A percentile compares a stretch with the other conserved stretches of the same genome.
Conservation (phyloP, 2,329 filamentous ascomycete species). For the Ceratocystis ficicola region DNA sequence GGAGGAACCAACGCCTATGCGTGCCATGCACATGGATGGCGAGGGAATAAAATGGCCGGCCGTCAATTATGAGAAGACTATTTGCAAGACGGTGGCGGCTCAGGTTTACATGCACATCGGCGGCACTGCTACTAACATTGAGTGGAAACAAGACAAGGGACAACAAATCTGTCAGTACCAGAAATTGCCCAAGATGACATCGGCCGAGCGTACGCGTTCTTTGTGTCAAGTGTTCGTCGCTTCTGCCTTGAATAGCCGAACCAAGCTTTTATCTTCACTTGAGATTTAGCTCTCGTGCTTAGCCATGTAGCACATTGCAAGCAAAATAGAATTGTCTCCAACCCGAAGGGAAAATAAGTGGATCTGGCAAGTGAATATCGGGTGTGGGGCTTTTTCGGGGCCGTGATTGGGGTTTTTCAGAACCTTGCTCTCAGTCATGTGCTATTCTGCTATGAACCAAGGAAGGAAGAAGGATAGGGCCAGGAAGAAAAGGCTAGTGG, state of each 20-base stretch:
- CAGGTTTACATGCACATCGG: not conserved
- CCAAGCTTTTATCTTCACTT: not conserved
- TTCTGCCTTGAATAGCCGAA: not conserved
- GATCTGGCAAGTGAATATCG: not conserved
- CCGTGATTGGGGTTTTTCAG: not conserved
- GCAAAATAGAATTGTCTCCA: not conserved
- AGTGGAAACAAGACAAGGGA: not conserved
- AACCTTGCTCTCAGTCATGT: not conserved
- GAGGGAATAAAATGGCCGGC: not conserved
- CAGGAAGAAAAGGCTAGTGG: not conserved
- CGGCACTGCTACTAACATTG: not conserved
- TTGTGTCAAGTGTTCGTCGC: too few species aligned
- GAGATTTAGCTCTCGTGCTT: not conserved
- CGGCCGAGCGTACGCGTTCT: too few species aligned
- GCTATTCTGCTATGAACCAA: not conserved
- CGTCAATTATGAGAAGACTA: not conserved
- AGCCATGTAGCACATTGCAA: not conserved
- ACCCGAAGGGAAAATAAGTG: not conserved
- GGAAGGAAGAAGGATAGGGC: not conserved
- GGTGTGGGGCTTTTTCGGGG: conserved; percentile 1
- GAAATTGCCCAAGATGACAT: not conserved
- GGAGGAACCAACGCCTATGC: not conserved
- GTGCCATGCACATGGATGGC: not conserved
- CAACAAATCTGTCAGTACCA: not conserved
- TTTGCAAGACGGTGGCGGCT: not conserved